These are phyloP conservation scores for Sicyos edulis DNA, from an alignment of 306 rosid species.

Conservation along the genomic window DNA sequence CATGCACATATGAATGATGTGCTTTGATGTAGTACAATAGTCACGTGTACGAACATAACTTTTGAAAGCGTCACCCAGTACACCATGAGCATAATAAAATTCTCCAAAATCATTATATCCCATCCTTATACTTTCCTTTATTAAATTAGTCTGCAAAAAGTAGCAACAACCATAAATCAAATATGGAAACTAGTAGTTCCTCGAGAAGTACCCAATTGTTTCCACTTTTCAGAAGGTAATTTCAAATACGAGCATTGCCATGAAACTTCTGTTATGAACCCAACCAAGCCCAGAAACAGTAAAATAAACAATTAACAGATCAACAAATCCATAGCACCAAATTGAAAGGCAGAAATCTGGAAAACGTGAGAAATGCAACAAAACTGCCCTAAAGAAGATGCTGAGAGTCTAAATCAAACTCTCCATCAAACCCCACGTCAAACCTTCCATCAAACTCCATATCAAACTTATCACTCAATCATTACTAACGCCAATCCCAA, in stretches of 20 bases:
- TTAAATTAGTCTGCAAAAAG: slow-evolving; percentile 77
- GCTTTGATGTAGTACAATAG: slow-evolving; percentile 92
- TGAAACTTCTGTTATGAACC: not conserved
- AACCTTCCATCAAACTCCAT: too few relatives aligned
- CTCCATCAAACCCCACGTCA: too few relatives aligned
- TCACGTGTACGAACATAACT: slow-evolving; percentile 92
- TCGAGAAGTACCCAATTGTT: not conserved
- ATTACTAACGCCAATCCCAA: not conserved
- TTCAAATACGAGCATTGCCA: not conserved
- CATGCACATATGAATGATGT: slow-evolving; percentile 91
- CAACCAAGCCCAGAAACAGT: not conserved
- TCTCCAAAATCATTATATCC: slow-evolving; percentile 99
- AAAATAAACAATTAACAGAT: not conserved
- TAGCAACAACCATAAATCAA: not conserved
- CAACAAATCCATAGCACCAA: not conserved
- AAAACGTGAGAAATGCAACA: not conserved
- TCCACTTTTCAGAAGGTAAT: not conserved
- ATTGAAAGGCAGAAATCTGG: not conserved
- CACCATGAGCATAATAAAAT: slow-evolving; percentile 84
- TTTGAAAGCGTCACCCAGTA: slow-evolving; percentile 83
- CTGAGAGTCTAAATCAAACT: not conserved
- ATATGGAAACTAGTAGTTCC: not conserved
- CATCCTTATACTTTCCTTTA: slow-evolving; percentile 98
- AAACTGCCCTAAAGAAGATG: not conserved
- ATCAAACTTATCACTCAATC: too few relatives aligned